Percentiles rank a stretch among this genome's conserved stretches.
Conservation (phyloP, 805 yeast genomes). For the Candida silvicultrix region DNA sequence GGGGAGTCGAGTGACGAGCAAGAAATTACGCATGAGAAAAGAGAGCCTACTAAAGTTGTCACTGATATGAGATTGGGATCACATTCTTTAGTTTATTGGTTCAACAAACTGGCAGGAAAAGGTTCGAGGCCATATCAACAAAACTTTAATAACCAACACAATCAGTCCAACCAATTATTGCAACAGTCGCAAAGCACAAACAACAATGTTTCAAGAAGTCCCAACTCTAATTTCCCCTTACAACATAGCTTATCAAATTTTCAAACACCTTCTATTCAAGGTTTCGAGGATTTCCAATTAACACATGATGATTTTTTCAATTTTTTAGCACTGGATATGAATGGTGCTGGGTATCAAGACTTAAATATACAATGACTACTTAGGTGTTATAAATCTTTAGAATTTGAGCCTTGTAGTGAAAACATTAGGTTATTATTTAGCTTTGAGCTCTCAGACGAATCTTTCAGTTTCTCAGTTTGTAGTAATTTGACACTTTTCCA, state of each 20-base stretch:
- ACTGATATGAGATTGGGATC: conserved; percentile 28
- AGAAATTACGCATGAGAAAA: conserved; percentile 19
- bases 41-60: conserved; percentile 30
- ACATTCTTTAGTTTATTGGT: conserved; percentile 24
- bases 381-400: too few species aligned
- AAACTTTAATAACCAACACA: neutral
- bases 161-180: too few species aligned
- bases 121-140: neutral
- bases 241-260: conserved; percentile 4
- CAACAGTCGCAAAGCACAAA: too few species aligned
- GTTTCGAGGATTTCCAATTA: conserved; percentile 18
- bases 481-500: too few species aligned
- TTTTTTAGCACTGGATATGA: conserved; percentile 20
- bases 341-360: conserved; percentile 16
- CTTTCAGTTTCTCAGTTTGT: too few species aligned
- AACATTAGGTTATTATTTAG: too few species aligned
- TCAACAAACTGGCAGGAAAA: conserved; percentile 19
- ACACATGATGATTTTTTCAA: conserved; percentile 26
- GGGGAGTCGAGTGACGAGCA: conserved; percentile 13
- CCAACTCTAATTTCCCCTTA: neutral
- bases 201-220: neutral
- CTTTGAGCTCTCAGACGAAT: too few species aligned
- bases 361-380: neutral
- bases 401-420: too few species aligned
- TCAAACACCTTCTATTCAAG: conserved; percentile 12